A percentile compares a stretch with the other conserved stretches of the same genome.
Conservation (phyloP, 768 basidiomycete genomes). For the Leucosporidium yakuticum region DNA sequence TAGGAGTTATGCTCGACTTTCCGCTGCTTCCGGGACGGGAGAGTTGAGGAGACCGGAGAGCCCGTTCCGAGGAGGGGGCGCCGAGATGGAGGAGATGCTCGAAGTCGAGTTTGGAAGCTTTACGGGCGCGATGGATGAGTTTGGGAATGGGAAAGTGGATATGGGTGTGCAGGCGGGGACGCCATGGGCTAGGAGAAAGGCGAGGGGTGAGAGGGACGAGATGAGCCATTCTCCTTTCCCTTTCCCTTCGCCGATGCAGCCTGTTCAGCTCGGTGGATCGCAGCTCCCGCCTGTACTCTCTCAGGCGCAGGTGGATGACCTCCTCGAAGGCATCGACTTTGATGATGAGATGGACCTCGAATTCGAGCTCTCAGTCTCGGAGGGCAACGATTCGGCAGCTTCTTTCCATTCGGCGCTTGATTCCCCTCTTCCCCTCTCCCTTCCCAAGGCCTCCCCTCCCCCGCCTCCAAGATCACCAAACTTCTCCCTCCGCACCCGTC, state of each 20-base stretch:
- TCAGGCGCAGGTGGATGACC: slow-evolving; percentile 4
- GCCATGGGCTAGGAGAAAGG: background rate
- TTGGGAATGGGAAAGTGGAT: background rate
- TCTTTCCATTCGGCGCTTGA: background rate
- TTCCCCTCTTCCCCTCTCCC: background rate
- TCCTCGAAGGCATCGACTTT: slow-evolving; percentile 17
- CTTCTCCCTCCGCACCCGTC: background rate
- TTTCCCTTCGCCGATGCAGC: no score
- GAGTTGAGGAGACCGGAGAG: background rate
- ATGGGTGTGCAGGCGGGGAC: slow-evolving; percentile 1
- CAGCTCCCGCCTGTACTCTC: background rate
- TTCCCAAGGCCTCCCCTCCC: background rate
- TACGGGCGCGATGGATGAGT: background rate
- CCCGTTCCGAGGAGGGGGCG: background rate
- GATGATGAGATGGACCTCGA: slow-evolving; percentile 2
- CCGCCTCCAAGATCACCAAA: background rate
- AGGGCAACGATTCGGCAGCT: background rate
- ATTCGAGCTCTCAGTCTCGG: background rate
- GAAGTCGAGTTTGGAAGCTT: background rate
- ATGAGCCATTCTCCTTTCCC: background rate
- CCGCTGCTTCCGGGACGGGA: background rate
- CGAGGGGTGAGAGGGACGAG: background rate
- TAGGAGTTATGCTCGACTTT: background rate
- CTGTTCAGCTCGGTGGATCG: no score
- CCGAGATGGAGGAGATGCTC: background rate